Evolutionary conservation across 2,329 filamentous ascomycete genomes (phyloP), one percentile per base, ranked within the genome.

Genomic region (Bimuria novae-zelandiae): DNA sequence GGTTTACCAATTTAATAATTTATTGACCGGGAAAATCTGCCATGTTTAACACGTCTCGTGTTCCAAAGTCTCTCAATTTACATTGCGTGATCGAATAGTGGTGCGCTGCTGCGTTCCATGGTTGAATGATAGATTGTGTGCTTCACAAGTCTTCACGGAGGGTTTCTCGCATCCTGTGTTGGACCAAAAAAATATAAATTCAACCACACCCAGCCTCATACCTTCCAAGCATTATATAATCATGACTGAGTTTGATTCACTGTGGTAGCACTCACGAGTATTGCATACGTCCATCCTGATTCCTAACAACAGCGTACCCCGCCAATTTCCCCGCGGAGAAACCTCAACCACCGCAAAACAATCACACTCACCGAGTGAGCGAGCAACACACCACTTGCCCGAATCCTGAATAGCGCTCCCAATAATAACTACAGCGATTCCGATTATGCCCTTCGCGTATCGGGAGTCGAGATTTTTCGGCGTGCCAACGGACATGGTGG

Each of bases 251-350:
- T n/a, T n/a, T n/a, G n/a, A n/a, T n/a, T n/a, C n/a, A n/a, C n/a
- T n/a, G n/a, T n/a, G n/a, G n/a, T n/a, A n/a, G n/a, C n/a, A n/a
- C n/a, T n/a, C n/a, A n/a, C n/a, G n/a, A n/a, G n/a, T n/a, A n/a
- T n/a, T n/a, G n/a, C n/a, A n/a, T n/a, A n/a, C n/a, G n/a, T n/a
- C n/a, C n/a, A n/a, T n/a, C n/a, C n/a, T n/a, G n/a, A n/a, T n/a
- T n/a, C n/a, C n/a, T n/a, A n/a, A n/a, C n/a, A n/a, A 43, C n/a
- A 21, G 12, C 14, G n/a, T 7, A 16, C 43, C 32, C 21, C 30
- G 32, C 39, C 41, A 32, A n/a, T n/a, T n/a, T 16, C 19, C 41
- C 52, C 52, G 52, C 52, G 52, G 52, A 55, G 52, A 55, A 50
- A 50, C 23, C 29, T 36, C 42, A 17, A 43, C 35, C 27, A 12